phyloP scores from a whole-genome alignment of 2,329 filamentous ascomycete species.

The Dendrostoma leiphaemia region DNA sequence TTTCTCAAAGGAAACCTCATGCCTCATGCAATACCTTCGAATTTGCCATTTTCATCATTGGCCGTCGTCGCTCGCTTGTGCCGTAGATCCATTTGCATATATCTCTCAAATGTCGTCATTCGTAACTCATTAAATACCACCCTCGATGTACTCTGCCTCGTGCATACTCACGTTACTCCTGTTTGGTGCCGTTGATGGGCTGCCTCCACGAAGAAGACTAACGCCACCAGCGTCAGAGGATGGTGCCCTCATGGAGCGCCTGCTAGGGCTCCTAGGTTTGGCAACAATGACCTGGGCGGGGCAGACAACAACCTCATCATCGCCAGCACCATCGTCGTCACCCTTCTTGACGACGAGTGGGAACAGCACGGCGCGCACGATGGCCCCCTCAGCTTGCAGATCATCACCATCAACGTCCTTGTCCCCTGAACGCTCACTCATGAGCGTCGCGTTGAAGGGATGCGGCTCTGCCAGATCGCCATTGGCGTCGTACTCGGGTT shows the following conservation, averaged over 20 bases:
- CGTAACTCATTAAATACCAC: constrained; percentile 25
- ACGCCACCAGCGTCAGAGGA: constrained; percentile 52
- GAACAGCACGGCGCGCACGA: constrained; percentile 91
- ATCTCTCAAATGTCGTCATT: not conserved
- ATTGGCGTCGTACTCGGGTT: constrained; percentile 91
- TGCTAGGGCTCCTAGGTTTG: constrained; percentile 35
- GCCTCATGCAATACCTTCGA: constrained; percentile 5
- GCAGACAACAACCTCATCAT: constrained; percentile 93
- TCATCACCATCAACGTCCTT: constrained; percentile 65
- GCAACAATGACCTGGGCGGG: constrained; percentile 91
- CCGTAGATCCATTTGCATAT: not conserved
- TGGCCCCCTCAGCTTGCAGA: constrained; percentile 70
- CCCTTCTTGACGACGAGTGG: constrained; percentile 96
- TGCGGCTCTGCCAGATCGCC: constrained; percentile 88
- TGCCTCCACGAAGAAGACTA: constrained; percentile 27
- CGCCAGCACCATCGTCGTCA: constrained; percentile 80
- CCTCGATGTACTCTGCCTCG: constrained; percentile 31
- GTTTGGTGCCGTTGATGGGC: constrained; percentile 30
- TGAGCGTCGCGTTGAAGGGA: constrained; percentile 86
- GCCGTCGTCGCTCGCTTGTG: not conserved
- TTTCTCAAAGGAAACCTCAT: constrained; percentile 14
- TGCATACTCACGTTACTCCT: constrained; percentile 36
- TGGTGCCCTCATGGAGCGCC: constrained; percentile 38
- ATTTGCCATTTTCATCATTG: not conserved
- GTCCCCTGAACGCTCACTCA: constrained; percentile 86